Base-by-base conservation (phyloP, 345 rosid genomes). In the Psidium friedrichsthalianum region DNA sequence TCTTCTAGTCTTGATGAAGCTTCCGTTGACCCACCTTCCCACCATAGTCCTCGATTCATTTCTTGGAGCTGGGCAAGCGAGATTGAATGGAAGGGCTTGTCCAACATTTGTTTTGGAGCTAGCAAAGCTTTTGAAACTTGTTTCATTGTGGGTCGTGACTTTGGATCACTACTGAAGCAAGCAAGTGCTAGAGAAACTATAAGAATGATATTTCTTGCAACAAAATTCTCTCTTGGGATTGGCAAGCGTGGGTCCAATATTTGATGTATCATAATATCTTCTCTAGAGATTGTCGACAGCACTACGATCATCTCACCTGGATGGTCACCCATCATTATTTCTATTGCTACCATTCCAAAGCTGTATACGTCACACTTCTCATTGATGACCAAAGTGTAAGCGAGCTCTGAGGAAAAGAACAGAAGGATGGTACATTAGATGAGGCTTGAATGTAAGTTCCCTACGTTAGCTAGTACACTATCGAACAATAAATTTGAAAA, bases 241-340 rank as follows among this genome's bases (percentile, higher is more conserved):
- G 58, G 49, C 29, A 61, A 40, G 13, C 58, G 81, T 14, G 7
- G n/a, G 42, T 84, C 86, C 2, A 84, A 27, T 25, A 84, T 22
- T 74, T 25, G 44, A 29, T 15, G 36, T 22, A 36, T 47, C 42
- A 52, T 52, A 36, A 87, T 40, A 8, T 54, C 25, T 32, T 83
- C 51, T 27, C 11, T 58, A 11, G 44, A 16, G 20, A 14, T 15
- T 42, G 86, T 27, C 40, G 13, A 56, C 13, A 82, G 3, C 49
- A 80, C 36, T 20, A 44, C n/a, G 42, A 89, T 86, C 6, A 89
- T 88, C 27, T 86, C 88, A 0, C 86, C 83, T 8, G 88, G 86
- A 82, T 87, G 89, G 22, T 56, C 51, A 16, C 91, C 88, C 88
- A 87, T 84, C 4, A 87, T 47, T 18, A 61, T 54, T 40, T 40